phyloP scores from a whole-genome alignment of 1,284 basidiomycete genomes.

The Kwoniella shivajii region DNA sequence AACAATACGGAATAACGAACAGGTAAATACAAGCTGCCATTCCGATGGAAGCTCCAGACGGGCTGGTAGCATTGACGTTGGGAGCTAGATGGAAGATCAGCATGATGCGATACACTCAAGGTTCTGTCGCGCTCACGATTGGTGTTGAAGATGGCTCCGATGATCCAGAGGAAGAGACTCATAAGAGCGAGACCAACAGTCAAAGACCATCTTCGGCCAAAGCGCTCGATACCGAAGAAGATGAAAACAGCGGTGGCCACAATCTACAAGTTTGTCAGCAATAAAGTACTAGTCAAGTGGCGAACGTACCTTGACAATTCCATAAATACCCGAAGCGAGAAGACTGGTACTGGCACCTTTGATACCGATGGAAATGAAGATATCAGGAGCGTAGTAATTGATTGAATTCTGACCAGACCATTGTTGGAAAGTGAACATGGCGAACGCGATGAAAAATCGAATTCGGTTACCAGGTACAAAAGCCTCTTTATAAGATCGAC shows the following conservation, averaged over 20 bases:
- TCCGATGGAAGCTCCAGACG: slow-evolving; percentile 41
- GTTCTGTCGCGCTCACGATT: slow-evolving; percentile 52
- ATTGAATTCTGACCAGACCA: slow-evolving; percentile 67
- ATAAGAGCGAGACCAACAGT: slow-evolving; percentile 62
- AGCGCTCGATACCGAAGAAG: slow-evolving; percentile 59
- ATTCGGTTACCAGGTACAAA: slow-evolving; percentile 73
- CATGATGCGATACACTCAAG: background rate
- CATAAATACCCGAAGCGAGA: slow-evolving; percentile 79
- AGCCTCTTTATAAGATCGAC: slow-evolving; percentile 60
- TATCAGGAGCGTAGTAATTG: slow-evolving; percentile 72
- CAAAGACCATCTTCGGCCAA: slow-evolving; percentile 57
- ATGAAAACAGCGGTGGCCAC: slow-evolving; percentile 69
- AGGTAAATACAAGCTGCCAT: slow-evolving; percentile 50
- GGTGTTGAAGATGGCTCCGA: slow-evolving; percentile 74
- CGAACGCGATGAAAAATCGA: slow-evolving; percentile 65
- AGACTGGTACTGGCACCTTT: slow-evolving; percentile 60
- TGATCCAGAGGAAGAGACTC: slow-evolving; percentile 63
- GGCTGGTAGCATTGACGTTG: slow-evolving; percentile 18
- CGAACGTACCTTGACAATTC: slow-evolving; percentile 60
- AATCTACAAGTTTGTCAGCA: slow-evolving; percentile 54
- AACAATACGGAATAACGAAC: slow-evolving; percentile 55
- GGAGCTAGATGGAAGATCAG: slow-evolving; percentile 46
- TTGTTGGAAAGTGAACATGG: slow-evolving; percentile 65
- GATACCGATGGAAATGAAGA: slow-evolving; percentile 60
- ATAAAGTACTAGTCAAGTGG: background rate